Percentiles rank a stretch among this genome's conserved stretches.
These are phyloP conservation scores for Schizophyllum amplum DNA, from an alignment of 1,284 basidiomycete species.

Conservation along the genomic window DNA sequence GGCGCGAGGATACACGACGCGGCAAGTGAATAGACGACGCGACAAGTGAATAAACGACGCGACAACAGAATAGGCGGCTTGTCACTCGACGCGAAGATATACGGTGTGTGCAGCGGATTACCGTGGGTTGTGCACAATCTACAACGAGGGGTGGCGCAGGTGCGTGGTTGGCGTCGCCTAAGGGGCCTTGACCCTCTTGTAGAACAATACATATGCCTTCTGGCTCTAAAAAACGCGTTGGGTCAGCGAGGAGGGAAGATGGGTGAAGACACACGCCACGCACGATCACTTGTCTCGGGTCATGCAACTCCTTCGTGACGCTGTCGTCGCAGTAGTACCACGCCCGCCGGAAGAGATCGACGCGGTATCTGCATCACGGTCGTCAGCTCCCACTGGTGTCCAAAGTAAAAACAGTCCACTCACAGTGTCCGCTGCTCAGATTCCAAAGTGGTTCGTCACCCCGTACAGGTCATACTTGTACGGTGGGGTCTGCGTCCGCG, in stretches of 20 bases:
- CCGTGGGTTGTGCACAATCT: background rate
- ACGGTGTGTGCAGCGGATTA: constrained; percentile 11
- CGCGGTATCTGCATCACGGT: constrained; percentile 81
- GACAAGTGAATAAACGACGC: too few relatives aligned
- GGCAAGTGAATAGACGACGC: too few relatives aligned
- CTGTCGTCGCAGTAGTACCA: constrained; percentile 91
- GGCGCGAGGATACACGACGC: too few relatives aligned
- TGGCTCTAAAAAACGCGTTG: constrained; percentile 47
- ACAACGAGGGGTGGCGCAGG: background rate
- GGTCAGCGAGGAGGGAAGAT: constrained; percentile 5
- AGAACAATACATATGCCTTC: constrained; percentile 84
- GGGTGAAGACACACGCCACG: constrained; percentile 24
- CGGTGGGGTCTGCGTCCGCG: constrained; percentile 73
- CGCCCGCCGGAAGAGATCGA: constrained; percentile 40
- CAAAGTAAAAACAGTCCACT: constrained; percentile 25
- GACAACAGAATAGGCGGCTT: too few relatives aligned
- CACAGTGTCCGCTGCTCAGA: constrained; percentile 88
- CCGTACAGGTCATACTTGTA: constrained; percentile 86
- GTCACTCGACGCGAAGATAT: constrained; percentile 20
- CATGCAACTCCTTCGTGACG: constrained; percentile 51
- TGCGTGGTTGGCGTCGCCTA: too few relatives aligned
- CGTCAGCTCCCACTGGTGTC: too few relatives aligned
- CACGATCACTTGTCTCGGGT: constrained; percentile 80
- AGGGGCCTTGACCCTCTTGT: constrained; percentile 51
- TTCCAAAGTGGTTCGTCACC: constrained; percentile 93